These are phyloP conservation scores for Xanthoconium stramineum DNA, from an alignment of 768 basidiomycete species.

Conservation along the genomic window DNA sequence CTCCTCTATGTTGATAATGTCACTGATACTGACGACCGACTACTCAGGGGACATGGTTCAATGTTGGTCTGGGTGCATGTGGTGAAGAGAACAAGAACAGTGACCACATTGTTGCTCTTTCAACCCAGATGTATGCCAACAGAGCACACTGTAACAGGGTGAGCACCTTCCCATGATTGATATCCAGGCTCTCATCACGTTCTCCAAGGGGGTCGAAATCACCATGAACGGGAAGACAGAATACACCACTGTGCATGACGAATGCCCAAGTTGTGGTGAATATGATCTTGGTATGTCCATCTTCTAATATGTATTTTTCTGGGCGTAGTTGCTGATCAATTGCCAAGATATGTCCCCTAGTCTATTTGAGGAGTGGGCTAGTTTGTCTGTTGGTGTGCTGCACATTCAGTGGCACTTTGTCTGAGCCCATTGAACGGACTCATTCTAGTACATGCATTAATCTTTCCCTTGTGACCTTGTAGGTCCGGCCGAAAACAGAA, in stretches of 20 bases:
- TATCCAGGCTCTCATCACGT: not conserved
- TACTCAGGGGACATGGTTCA: too few relatives aligned
- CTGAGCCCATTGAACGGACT: too few relatives aligned
- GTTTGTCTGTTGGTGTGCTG: not conserved
- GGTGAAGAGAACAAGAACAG: not conserved
- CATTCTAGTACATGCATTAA: too few relatives aligned
- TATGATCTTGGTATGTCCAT: not conserved
- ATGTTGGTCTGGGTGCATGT: too few relatives aligned
- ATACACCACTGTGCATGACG: not conserved
- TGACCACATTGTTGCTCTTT: not conserved
- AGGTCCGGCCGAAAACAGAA: too few relatives aligned
- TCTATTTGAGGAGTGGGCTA: not conserved
- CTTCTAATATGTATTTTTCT: not conserved
- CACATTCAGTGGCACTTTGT: not conserved
- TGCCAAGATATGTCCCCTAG: not conserved
- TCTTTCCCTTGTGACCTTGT: too few relatives aligned
- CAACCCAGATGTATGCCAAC: not conserved
- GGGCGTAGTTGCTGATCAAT: not conserved
- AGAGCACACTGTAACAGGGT: not conserved
- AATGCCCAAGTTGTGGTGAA: not conserved
- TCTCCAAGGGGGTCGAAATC: not conserved
- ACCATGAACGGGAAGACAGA: not conserved
- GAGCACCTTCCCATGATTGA: not conserved
- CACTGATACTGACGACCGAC: too few relatives aligned
- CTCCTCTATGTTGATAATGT: too few relatives aligned